A percentile compares a stretch with the other conserved stretches of the same genome.
Conservation (phyloP, 2,329 filamentous ascomycete species). For the Diaporthe ampelina region DNA sequence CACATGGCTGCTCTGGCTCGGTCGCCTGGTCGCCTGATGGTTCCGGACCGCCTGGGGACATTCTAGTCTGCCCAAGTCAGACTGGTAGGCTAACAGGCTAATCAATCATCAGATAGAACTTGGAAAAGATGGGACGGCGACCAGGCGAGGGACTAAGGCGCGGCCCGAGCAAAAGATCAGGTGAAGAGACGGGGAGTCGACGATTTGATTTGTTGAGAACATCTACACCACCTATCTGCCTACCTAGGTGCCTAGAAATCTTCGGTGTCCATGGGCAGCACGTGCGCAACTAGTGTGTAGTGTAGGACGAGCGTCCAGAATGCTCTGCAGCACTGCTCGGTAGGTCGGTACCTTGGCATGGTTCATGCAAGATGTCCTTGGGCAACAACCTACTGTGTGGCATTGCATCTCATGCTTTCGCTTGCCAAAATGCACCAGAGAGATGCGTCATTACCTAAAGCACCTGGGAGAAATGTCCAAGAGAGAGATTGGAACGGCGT, state of each 20-base stretch:
- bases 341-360: neutral
- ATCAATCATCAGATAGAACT: too few relatives aligned
- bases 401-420: constrained; percentile 21
- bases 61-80: neutral
- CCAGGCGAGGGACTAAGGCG: too few relatives aligned
- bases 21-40: constrained; percentile 20
- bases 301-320: too few relatives aligned
- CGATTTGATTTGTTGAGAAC: too few relatives aligned
- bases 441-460: neutral
- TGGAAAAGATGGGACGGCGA: neutral
- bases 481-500: too few relatives aligned
- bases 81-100: too few relatives aligned
- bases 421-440: neutral
- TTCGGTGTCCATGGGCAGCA: too few relatives aligned
- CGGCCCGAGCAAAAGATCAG: too few relatives aligned
- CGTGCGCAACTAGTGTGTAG: too few relatives aligned
- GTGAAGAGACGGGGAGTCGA: too few relatives aligned
- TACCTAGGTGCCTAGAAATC: neutral
- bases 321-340: neutral
- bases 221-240: too few relatives aligned
- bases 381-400: too few relatives aligned
- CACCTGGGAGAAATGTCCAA: neutral
- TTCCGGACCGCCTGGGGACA: constrained; percentile 4
- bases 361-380: constrained; percentile 10
- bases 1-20: neutral